Conservation (phyloP, 176 grass and related monocot genomes). For the Saccharum spontaneum region DNA sequence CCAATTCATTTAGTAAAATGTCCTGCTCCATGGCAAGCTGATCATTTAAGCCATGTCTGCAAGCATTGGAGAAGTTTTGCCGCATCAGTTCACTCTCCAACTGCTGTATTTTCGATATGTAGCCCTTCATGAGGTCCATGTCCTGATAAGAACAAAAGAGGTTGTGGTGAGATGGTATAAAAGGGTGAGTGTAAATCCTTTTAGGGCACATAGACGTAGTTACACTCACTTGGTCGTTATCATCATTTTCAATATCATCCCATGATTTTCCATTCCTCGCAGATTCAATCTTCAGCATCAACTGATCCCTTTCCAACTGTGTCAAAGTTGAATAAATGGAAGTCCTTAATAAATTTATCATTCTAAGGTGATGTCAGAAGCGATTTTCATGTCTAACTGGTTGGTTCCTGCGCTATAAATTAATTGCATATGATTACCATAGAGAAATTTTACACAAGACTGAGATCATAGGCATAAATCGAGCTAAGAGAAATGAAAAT, state of each 20-base stretch:
- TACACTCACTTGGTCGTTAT: constrained; percentile 44
- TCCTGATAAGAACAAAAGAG: constrained; percentile 46
- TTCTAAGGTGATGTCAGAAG: not conserved
- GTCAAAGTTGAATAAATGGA: constrained; percentile 4
- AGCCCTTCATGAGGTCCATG: constrained; percentile 66
- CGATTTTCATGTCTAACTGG: not conserved
- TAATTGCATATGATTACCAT: not conserved
- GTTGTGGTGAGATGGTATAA: not conserved
- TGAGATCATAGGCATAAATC: not conserved
- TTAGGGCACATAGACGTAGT: not conserved
- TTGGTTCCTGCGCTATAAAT: not conserved
- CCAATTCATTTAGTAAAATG: constrained; percentile 53
- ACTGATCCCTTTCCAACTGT: constrained; percentile 82
- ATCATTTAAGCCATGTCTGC: constrained; percentile 58
- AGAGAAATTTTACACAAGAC: not conserved
- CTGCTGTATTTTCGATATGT: constrained; percentile 84
- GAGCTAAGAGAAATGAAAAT: not conserved
- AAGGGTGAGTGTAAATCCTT: not conserved
- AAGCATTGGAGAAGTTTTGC: constrained; percentile 61
- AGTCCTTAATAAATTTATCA: constrained; percentile 5
- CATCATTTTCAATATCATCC: constrained; percentile 69
- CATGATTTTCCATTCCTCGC: constrained; percentile 70
- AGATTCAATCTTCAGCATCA: constrained; percentile 78
- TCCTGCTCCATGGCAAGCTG: constrained; percentile 48
- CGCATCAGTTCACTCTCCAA: constrained; percentile 71